A percentile compares a stretch with the other conserved stretches of the same genome.
Evolutionary conservation across 306 rosid genomes (phyloP).

Genomic region (Begonia loranthoides): DNA sequence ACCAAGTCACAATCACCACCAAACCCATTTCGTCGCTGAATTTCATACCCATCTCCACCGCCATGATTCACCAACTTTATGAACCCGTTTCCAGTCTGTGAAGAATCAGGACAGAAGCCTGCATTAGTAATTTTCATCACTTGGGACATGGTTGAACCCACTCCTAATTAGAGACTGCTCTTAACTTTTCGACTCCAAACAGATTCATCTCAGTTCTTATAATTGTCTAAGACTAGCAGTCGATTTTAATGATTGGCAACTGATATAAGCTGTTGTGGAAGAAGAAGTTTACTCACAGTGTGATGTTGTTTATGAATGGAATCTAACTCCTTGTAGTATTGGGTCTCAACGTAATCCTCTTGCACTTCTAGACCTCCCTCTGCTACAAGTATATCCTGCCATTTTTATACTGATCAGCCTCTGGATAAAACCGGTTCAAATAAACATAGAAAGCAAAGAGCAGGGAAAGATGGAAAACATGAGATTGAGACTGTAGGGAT

Average conservation of each 20-base stretch:
- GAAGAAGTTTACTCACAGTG: slow-evolving; percentile 16
- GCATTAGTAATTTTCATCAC: background rate
- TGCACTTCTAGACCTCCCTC: slow-evolving; percentile 13
- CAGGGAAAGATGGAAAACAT: slow-evolving; percentile 13
- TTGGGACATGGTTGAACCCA: no score
- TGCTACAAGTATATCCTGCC: slow-evolving; percentile 13
- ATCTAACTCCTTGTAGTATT: slow-evolving; percentile 39
- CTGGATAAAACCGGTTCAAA: background rate
- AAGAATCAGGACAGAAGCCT: background rate
- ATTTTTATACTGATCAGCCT: background rate
- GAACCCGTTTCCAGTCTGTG: slow-evolving; percentile 65
- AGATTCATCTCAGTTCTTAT: no score
- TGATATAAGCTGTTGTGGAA: no score
- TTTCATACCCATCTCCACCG: slow-evolving; percentile 12
- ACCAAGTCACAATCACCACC: slow-evolving; percentile 11
- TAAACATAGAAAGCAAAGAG: no score
- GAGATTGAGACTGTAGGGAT: slow-evolving; percentile 38
- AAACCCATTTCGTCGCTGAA: slow-evolving; percentile 11
- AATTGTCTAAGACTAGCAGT: no score
- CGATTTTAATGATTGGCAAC: no score
- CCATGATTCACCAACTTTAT: slow-evolving; percentile 30
- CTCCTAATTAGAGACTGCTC: no score
- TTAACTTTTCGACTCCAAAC: no score
- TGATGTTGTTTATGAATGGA: slow-evolving; percentile 59
- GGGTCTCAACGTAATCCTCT: slow-evolving; percentile 61